Conservation (phyloP, 1,139 yeast species). For the Hyphopichia buzzinii region DNA sequence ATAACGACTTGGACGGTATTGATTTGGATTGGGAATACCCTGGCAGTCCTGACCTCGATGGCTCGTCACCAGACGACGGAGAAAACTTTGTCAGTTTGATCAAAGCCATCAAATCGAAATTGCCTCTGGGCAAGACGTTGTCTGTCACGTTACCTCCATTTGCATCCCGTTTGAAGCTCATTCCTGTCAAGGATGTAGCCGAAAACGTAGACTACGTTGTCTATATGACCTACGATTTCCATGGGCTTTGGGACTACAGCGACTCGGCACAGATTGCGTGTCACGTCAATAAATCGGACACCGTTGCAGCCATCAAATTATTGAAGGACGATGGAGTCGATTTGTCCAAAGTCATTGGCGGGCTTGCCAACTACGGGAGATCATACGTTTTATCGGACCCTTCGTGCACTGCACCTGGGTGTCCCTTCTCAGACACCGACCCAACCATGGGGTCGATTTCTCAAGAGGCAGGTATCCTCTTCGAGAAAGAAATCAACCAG, state of each 20-base stretch:
- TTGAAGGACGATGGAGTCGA: slow-evolving; percentile 17
- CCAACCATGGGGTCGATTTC: slow-evolving; percentile 5
- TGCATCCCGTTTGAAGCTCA: slow-evolving; percentile 10
- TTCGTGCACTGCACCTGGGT: slow-evolving; percentile 8
- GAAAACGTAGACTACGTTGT: slow-evolving; percentile 15
- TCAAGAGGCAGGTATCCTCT: slow-evolving; percentile 11
- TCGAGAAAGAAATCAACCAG: slow-evolving; percentile 9
- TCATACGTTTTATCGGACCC: slow-evolving; percentile 6
- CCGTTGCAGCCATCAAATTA: slow-evolving; percentile 11
- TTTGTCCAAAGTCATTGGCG: slow-evolving; percentile 16
- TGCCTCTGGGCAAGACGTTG: slow-evolving; percentile 11
- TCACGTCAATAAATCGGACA: slow-evolving; percentile 12
- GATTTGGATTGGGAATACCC: slow-evolving; percentile 24
- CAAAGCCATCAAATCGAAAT: slow-evolving; percentile 9
- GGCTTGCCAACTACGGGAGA: slow-evolving; percentile 20
- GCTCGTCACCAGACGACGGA: slow-evolving; percentile 15
- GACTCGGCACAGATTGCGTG: slow-evolving; percentile 9
- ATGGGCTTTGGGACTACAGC: slow-evolving; percentile 13
- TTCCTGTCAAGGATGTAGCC: slow-evolving; percentile 13
- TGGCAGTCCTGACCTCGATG: slow-evolving; percentile 10
- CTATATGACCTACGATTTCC: slow-evolving; percentile 17
- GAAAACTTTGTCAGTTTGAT: slow-evolving; percentile 12
- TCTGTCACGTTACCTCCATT: slow-evolving; percentile 11
- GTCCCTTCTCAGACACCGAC: slow-evolving; percentile 8
- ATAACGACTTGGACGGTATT: slow-evolving; percentile 18